Conservation (phyloP, 106 monocot genomes). For the Platanthera zijinensis region DNA sequence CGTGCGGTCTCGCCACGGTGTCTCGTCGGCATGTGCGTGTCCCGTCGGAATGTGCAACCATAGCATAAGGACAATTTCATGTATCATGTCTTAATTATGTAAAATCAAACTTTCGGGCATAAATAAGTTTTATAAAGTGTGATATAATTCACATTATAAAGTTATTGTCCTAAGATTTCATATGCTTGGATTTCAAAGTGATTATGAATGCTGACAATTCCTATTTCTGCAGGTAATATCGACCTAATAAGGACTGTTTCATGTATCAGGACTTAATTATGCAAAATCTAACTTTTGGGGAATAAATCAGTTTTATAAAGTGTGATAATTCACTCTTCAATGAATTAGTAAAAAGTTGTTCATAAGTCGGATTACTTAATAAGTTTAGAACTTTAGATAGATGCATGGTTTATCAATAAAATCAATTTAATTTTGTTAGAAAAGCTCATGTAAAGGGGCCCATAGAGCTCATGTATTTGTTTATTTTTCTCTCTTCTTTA, state of each 20-base stretch:
- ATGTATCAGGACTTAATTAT: neutral
- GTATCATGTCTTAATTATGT: too few relatives aligned
- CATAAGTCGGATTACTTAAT: neutral
- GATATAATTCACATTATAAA: neutral
- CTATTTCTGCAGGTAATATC: neutral
- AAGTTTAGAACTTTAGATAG: slow-evolving; percentile 1
- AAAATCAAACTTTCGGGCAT: too few relatives aligned
- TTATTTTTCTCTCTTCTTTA: too few relatives aligned
- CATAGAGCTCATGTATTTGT: too few relatives aligned
- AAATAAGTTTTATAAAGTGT: too few relatives aligned
- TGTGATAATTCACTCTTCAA: neutral
- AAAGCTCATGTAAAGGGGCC: too few relatives aligned
- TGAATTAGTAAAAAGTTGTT: neutral
- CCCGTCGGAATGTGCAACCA: too few relatives aligned
- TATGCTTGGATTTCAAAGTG: neutral
- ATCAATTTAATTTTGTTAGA: neutral
- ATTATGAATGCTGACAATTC: neutral
- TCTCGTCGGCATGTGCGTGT: too few relatives aligned
- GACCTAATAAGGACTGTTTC: neutral
- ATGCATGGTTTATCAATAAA: neutral
- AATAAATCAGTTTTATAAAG: neutral
- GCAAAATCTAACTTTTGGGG: neutral
- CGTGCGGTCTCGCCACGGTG: too few relatives aligned
- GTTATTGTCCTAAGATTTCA: neutral
- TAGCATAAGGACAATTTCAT: too few relatives aligned